phyloP scores from a whole-genome alignment of 2,329 filamentous ascomycete genomes.

The Colletotrichum tamarilloi region DNA sequence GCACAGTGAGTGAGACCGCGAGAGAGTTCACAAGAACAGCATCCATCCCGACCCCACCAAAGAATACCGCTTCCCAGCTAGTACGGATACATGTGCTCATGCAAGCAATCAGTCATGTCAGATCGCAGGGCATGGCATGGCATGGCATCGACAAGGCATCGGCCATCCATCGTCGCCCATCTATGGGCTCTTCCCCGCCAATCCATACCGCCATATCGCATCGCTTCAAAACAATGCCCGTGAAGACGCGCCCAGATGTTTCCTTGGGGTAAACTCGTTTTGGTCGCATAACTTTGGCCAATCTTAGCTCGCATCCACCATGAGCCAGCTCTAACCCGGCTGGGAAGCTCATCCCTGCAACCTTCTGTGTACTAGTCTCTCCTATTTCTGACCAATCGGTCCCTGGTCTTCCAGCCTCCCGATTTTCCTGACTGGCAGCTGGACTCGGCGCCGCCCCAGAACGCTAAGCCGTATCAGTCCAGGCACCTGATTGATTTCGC shows the following conservation, averaged over 20 bases:
- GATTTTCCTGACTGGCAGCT: constrained; percentile 3
- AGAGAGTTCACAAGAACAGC: background rate
- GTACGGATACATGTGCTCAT: constrained; percentile 7
- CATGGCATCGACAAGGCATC: constrained; percentile 5
- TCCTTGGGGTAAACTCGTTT: constrained; percentile 3
- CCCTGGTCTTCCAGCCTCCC: background rate
- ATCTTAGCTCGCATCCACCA: constrained; percentile 23
- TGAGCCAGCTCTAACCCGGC: constrained; percentile 2
- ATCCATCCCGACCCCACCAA: background rate
- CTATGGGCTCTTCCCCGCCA: constrained; percentile 19
- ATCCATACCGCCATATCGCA: constrained; percentile 27
- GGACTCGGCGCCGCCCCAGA: background rate
- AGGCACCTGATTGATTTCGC: constrained; percentile 17
- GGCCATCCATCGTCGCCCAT: constrained; percentile 19
- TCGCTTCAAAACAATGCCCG: constrained; percentile 17
- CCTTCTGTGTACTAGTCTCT: background rate
- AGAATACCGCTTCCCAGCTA: constrained; percentile 3
- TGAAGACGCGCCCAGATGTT: constrained; percentile 3
- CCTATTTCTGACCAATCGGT: constrained; percentile 9
- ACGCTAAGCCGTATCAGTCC: background rate
- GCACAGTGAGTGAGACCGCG: background rate
- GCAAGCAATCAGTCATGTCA: constrained; percentile 19
- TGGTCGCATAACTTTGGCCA: constrained; percentile 32
- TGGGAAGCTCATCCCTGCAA: constrained; percentile 23
- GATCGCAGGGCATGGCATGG: constrained; percentile 1